phyloP scores from a whole-genome alignment of 139 green algal genomes.

The Coccomyxa sp. region DNA sequence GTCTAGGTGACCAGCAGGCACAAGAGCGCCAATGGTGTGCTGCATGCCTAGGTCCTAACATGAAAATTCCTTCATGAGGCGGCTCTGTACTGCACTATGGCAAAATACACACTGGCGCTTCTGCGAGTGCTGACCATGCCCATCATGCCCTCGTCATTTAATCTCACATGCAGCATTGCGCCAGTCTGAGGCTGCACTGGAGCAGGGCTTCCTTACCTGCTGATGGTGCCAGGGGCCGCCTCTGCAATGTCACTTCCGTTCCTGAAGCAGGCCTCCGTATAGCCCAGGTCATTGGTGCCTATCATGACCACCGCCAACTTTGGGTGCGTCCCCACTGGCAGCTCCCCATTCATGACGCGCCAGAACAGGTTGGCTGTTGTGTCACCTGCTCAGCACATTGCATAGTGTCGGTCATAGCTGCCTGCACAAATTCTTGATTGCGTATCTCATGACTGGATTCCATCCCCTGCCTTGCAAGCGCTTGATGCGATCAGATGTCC shows the following conservation, averaged over 20 bases:
- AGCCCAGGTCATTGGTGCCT: neutral
- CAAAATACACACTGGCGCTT: neutral
- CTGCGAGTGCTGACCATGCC: no score
- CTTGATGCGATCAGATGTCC: neutral
- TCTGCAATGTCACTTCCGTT: neutral
- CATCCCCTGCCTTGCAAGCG: neutral
- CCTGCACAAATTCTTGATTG: neutral
- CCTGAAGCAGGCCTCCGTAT: neutral
- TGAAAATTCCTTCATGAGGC: neutral
- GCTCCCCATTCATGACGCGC: neutral
- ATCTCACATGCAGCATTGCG: neutral
- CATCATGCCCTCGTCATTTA: no score
- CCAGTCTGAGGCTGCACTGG: neutral
- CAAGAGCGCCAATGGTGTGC: no score
- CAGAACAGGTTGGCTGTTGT: neutral
- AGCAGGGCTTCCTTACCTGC: neutral
- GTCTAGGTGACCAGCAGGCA: no score
- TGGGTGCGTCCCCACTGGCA: neutral
- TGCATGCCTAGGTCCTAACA: neutral
- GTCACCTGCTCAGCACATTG: neutral
- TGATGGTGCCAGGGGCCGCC: neutral
- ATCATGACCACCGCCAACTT: neutral
- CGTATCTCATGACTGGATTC: neutral
- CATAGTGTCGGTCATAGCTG: neutral
- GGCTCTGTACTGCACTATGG: neutral